A percentile compares a stretch with the other conserved stretches of the same genome.
Conservation (phyloP, 2,329 filamentous ascomycete species). For the Xylariaceae sp. region DNA sequence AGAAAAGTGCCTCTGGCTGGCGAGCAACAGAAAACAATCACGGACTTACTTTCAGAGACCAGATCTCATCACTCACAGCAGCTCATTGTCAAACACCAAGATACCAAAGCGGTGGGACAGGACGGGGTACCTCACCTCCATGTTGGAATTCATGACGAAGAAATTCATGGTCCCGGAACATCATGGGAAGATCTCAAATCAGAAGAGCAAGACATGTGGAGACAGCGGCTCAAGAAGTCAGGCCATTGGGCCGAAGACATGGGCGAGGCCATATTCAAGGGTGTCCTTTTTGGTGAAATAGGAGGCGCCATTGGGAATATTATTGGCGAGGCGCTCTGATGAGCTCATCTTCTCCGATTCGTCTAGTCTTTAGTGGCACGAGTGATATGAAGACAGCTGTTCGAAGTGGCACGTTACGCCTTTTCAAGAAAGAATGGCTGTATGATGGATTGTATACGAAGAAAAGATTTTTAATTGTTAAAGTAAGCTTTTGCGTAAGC, state of each 20-base stretch:
- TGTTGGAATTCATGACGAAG: constrained; percentile 42
- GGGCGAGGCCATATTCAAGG: constrained; percentile 71
- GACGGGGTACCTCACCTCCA: constrained; percentile 27
- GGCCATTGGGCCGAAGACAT: constrained; percentile 78
- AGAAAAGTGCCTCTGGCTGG: constrained; percentile 27
- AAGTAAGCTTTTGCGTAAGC: too few species aligned
- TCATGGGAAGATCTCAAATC: constrained; percentile 68
- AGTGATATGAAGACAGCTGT: too few species aligned
- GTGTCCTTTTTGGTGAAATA: constrained; percentile 72
- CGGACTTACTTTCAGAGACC: constrained; percentile 32
- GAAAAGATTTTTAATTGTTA: neutral
- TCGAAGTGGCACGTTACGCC: too few species aligned
- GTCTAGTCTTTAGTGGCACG: neutral
- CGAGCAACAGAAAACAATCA: constrained; percentile 17
- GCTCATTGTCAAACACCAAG: constrained; percentile 32
- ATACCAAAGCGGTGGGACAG: constrained; percentile 17
- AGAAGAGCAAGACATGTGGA: constrained; percentile 65
- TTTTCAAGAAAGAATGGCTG: constrained; percentile 4
- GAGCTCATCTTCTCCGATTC: constrained; percentile 2
- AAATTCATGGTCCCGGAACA: constrained; percentile 49
- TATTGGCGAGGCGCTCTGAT: constrained; percentile 36
- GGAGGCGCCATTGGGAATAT: constrained; percentile 57
- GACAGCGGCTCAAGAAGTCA: constrained; percentile 59
- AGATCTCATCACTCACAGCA: constrained; percentile 30
- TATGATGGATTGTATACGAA: constrained; percentile 15